These are phyloP conservation scores for Auricularia cornea DNA, from an alignment of 768 basidiomycete species.

Conservation along the genomic window DNA sequence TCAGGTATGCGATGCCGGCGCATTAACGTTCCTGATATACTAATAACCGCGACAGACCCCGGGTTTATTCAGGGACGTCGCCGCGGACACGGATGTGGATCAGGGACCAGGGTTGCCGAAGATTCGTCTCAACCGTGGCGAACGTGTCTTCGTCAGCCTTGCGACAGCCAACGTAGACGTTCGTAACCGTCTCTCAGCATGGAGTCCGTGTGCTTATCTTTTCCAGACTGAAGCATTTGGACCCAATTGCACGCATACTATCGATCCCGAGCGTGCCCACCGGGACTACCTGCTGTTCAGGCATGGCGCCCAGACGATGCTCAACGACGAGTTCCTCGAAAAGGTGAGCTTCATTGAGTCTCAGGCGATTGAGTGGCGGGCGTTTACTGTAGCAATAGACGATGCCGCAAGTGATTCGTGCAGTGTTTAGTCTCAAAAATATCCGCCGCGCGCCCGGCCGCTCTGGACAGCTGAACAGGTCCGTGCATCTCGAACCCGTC, in stretches of 20 bases:
- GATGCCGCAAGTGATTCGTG: slow-evolving; percentile 54
- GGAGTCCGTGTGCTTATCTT: no score
- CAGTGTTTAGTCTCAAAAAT: slow-evolving; percentile 48
- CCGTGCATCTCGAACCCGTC: slow-evolving; percentile 5
- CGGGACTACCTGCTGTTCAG: slow-evolving; percentile 36
- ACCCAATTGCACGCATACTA: slow-evolving; percentile 1
- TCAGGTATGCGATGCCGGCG: slow-evolving; percentile 57
- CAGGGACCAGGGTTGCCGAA: slow-evolving; percentile 30
- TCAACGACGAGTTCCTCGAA: slow-evolving; percentile 47
- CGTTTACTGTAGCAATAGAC: no score
- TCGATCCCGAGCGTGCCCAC: slow-evolving; percentile 39
- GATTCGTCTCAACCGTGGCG: slow-evolving; percentile 35
- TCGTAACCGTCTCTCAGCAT: no score
- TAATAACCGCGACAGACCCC: background rate
- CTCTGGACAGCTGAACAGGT: slow-evolving; percentile 57
- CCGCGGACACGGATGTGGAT: slow-evolving; percentile 42
- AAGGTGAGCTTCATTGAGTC: slow-evolving; percentile 31
- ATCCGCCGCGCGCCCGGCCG: slow-evolving; percentile 59
- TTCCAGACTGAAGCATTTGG: slow-evolving; percentile 42
- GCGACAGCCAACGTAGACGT: slow-evolving; percentile 51
- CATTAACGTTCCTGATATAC: no score
- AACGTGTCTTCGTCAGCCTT: slow-evolving; percentile 57
- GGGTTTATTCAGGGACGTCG: background rate
- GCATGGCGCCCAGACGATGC: slow-evolving; percentile 26
- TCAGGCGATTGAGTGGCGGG: slow-evolving; percentile 17